Evolutionary conservation across 805 yeast genomes (phyloP).

Genomic region (Jamesozyma rosinii): DNA sequence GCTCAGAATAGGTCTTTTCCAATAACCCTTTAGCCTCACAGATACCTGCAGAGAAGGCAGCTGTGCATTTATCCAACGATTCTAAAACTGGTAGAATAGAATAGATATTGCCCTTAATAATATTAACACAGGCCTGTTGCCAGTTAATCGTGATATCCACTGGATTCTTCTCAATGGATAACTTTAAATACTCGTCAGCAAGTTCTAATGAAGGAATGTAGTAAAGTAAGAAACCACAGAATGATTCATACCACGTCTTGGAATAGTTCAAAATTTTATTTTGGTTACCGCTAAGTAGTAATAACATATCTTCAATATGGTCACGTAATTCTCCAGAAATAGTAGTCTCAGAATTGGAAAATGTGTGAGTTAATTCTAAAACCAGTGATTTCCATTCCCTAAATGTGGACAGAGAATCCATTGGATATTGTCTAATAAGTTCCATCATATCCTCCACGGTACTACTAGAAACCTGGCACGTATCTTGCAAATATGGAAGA

Average conservation of each 20-base stretch:
- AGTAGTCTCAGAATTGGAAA: conserved; percentile 17
- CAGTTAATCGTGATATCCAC: conserved; percentile 37
- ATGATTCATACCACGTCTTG: conserved; percentile 60
- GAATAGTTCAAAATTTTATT: conserved; percentile 43
- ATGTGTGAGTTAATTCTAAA: conserved; percentile 21
- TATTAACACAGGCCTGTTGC: conserved; percentile 48
- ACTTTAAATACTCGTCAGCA: conserved; percentile 34
- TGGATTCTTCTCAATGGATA: conserved; percentile 29
- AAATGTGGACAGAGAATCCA: conserved; percentile 25
- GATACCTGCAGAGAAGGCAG: conserved; percentile 52
- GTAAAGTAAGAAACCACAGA: conserved; percentile 46
- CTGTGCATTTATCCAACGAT: conserved; percentile 50
- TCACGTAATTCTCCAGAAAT: conserved; percentile 23
- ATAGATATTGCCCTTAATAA: conserved; percentile 47
- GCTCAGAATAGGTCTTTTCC: conserved; percentile 28
- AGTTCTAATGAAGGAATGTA: conserved; percentile 47
- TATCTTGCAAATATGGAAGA: conserved; percentile 10
- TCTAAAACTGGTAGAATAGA: conserved; percentile 52
- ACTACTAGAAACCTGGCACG: conserved; percentile 20
- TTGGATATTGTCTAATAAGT: conserved; percentile 32
- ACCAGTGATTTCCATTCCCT: conserved; percentile 33
- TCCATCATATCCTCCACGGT: conserved; percentile 29
- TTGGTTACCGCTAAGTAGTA: conserved; percentile 33
- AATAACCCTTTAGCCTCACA: conserved; percentile 58
- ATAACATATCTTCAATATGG: conserved; percentile 26